Conservation (phyloP, 2,329 filamentous ascomycete species). For the Colletotrichum chrysophilum region DNA sequence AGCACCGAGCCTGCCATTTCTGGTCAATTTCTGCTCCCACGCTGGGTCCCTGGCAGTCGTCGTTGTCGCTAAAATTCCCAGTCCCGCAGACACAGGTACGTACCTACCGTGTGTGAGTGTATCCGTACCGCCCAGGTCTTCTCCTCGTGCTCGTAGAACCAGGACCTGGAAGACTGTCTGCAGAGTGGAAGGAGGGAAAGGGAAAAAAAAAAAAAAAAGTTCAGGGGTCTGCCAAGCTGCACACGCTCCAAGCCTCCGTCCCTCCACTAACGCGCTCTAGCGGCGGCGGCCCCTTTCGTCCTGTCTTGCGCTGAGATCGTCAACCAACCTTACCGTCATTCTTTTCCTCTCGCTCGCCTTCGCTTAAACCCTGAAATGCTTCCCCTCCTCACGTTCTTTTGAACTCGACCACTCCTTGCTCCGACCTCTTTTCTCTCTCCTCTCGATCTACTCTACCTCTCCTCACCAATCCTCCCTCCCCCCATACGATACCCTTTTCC, state of each 20-base stretch:
- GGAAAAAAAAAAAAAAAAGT: slow-evolving; percentile 1
- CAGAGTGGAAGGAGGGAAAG: not conserved
- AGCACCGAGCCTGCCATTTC: slow-evolving; percentile 4
- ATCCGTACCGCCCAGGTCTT: not conserved
- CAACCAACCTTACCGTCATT: slow-evolving; percentile 12
- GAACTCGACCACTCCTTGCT: slow-evolving; percentile 15
- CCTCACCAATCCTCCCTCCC: not conserved
- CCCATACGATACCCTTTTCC: slow-evolving; percentile 17
- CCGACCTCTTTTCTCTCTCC: slow-evolving; percentile 1
- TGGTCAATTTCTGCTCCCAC: not conserved
- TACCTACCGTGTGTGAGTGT: not conserved
- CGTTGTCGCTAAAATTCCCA: not conserved
- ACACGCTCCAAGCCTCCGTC: slow-evolving; percentile 9
- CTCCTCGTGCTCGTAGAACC: not conserved
- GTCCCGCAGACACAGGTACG: not conserved
- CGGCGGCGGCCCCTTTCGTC: slow-evolving; percentile 16
- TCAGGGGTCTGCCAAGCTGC: slow-evolving; percentile 12
- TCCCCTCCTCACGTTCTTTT: slow-evolving; percentile 20
- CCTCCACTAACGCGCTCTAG: slow-evolving; percentile 12
- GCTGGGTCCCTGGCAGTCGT: not conserved
- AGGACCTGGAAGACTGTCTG: not conserved
- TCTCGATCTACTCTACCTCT: slow-evolving; percentile 7
- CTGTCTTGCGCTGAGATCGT: slow-evolving; percentile 9
- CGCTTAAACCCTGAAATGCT: slow-evolving; percentile 20
- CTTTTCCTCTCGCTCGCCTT: slow-evolving; percentile 4